These are phyloP conservation scores for Picea mariana DNA, from an alignment of 83 land plant species.

Conservation along the genomic window DNA sequence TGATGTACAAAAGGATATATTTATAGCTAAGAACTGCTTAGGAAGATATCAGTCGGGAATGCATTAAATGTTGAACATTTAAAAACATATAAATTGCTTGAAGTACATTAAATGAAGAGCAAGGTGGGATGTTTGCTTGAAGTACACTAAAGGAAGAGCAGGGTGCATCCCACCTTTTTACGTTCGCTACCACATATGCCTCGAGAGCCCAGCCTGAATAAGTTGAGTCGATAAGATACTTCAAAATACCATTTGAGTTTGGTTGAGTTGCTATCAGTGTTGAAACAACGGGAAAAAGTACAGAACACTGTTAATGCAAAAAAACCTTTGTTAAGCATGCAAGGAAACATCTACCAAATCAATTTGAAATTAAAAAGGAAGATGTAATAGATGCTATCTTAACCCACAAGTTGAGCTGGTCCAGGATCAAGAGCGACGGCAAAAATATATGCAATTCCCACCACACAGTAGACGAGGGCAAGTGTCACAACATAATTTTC, in stretches of 20 bases:
- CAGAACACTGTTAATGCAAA: slow-evolving; percentile 75
- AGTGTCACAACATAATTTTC: slow-evolving; percentile 76
- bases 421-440: slow-evolving; percentile 81
- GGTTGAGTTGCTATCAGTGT: slow-evolving; percentile 81
- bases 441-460: slow-evolving; percentile 86
- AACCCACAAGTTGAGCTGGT: slow-evolving; percentile 90
- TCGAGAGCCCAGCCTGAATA: slow-evolving; percentile 89
- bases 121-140: too few relatives aligned
- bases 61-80: too few relatives aligned
- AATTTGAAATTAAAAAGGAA: neutral
- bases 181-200: slow-evolving; percentile 93
- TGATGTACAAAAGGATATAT: too few relatives aligned
- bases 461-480: slow-evolving; percentile 88
- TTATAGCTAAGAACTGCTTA: too few relatives aligned
- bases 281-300: slow-evolving; percentile 84
- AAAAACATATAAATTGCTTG: too few relatives aligned
- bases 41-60: too few relatives aligned
- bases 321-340: neutral
- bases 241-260: slow-evolving; percentile 34
- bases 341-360: neutral
- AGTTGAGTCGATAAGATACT: slow-evolving; percentile 43
- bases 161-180: slow-evolving; percentile 58
- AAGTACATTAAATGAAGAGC: too few relatives aligned
- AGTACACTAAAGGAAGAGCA: too few relatives aligned
- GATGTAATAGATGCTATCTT: slow-evolving; percentile 3